These are phyloP conservation scores for Helianthus tuberosus DNA, from an alignment of 129 eudicot genomes.

Conservation along the genomic window DNA sequence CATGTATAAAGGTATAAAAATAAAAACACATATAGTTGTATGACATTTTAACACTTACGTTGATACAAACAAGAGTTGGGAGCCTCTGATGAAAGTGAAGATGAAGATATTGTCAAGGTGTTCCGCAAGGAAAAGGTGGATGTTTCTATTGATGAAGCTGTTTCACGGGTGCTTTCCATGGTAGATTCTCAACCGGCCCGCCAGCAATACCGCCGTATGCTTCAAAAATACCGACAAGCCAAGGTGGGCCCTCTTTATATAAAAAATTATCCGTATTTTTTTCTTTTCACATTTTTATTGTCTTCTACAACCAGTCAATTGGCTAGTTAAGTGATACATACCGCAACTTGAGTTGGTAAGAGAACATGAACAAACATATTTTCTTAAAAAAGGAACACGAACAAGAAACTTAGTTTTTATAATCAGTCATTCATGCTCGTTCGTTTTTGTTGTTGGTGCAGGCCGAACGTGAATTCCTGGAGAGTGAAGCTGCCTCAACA, in stretches of 20 bases:
- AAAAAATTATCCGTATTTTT: neutral
- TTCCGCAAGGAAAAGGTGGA: conserved; percentile 82
- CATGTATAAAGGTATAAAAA: no score
- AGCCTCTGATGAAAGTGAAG: conserved; percentile 64
- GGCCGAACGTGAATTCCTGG: conserved; percentile 61
- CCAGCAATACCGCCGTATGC: conserved; percentile 93
- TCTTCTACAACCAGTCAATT: conserved; percentile 6
- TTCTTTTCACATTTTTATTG: neutral
- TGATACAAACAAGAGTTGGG: conserved; percentile 57
- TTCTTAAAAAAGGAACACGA: neutral
- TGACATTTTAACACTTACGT: conserved; percentile 32
- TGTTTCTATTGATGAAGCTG: conserved; percentile 83
- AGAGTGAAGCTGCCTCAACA: conserved; percentile 42
- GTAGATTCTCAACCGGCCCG: conserved; percentile 82
- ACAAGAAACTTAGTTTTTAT: neutral
- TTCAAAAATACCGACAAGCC: conserved; percentile 72
- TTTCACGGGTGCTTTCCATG: conserved; percentile 79
- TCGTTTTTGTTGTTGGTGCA: conserved; percentile 28
- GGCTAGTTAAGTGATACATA: neutral
- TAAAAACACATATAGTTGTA: no score
- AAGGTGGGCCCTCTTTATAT: conserved; percentile 49
- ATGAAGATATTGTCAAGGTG: conserved; percentile 73
- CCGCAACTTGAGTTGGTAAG: neutral
- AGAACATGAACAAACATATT: neutral
- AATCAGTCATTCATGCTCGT: neutral